Percentiles rank a stretch among this genome's conserved stretches.
These are phyloP conservation scores for Colletotrichum tabaci DNA, from an alignment of 2,329 filamentous ascomycete species.

Conservation along the genomic window DNA sequence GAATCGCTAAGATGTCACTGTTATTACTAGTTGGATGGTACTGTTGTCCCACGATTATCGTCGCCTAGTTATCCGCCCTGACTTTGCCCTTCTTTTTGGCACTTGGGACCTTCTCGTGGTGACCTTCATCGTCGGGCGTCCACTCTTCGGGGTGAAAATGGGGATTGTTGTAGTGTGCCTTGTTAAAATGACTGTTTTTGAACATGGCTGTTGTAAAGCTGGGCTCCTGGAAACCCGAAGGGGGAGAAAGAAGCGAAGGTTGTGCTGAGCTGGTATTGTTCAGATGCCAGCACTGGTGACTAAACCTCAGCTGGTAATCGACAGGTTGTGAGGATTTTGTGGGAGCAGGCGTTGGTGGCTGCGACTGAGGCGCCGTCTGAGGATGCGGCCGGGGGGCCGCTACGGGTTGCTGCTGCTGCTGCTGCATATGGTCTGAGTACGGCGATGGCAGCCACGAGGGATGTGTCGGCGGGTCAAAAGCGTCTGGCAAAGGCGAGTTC, in stretches of 20 bases:
- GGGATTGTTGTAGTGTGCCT: constrained; percentile 77
- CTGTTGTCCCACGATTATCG: constrained; percentile 22
- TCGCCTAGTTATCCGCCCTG: constrained; percentile 30
- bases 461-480: constrained; percentile 51
- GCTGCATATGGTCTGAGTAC: constrained; percentile 51
- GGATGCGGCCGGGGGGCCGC: constrained; percentile 51
- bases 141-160: constrained; percentile 63
- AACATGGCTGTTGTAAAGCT: constrained; percentile 71
- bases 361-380: constrained; percentile 30
- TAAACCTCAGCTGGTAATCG: constrained; percentile 64
- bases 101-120: constrained; percentile 27
- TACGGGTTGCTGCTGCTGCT: constrained; percentile 43
- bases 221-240: constrained; percentile 57
- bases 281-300: constrained; percentile 66
- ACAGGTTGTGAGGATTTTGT: constrained; percentile 38
- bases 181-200: constrained; percentile 77
- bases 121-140: constrained; percentile 56
- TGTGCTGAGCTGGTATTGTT: constrained; percentile 52
- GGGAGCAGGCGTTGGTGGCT: constrained; percentile 25
- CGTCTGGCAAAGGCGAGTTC: constrained; percentile 46
- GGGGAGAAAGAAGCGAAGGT: constrained; percentile 45
- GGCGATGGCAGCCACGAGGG: constrained; percentile 56
- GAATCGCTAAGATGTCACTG: not conserved
- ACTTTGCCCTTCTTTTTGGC: constrained; percentile 37
- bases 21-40: constrained; percentile 11